Evolutionary conservation across 2,329 filamentous ascomycete genomes (phyloP).

Genomic region (Penicillium palitans): DNA sequence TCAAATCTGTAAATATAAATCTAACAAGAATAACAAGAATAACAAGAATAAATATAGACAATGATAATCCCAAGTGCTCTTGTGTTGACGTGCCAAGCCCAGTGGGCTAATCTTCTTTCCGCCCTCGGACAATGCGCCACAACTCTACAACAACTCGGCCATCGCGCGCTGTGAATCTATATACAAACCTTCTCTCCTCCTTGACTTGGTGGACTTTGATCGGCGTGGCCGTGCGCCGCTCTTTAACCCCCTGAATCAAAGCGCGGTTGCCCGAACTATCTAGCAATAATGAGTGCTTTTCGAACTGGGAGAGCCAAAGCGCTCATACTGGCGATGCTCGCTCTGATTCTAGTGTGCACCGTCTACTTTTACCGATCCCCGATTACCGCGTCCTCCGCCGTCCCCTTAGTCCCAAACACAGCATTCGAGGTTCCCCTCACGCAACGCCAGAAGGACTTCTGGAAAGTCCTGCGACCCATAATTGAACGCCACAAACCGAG

Average conservation of each 20-base stretch:
- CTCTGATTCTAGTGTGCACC: slow-evolving; percentile 35
- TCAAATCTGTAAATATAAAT: too few species aligned
- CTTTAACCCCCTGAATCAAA: slow-evolving; percentile 12
- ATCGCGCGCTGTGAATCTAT: background rate
- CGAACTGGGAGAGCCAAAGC: slow-evolving; percentile 33
- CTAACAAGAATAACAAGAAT: too few species aligned
- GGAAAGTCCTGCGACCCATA: slow-evolving; percentile 39
- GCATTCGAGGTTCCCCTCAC: slow-evolving; percentile 37
- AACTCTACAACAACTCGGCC: background rate
- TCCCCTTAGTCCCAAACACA: slow-evolving; percentile 35
- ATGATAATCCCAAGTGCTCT: background rate
- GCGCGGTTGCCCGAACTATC: slow-evolving; percentile 1
- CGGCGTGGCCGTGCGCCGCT: slow-evolving; percentile 25
- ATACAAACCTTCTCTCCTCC: background rate
- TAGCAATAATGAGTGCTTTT: slow-evolving; percentile 27
- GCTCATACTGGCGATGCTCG: slow-evolving; percentile 30
- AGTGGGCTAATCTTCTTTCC: slow-evolving; percentile 10
- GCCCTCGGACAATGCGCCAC: slow-evolving; percentile 3
- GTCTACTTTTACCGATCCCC: slow-evolving; percentile 42
- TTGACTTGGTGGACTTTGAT: slow-evolving; percentile 6
- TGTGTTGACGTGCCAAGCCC: slow-evolving; percentile 6
- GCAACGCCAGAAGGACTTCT: slow-evolving; percentile 41
- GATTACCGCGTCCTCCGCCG: slow-evolving; percentile 28
- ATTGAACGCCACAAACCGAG: slow-evolving; percentile 35
- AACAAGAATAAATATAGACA: too few species aligned